These are phyloP conservation scores for Zalerion maritima DNA, from an alignment of 495 filamentous ascomycete genomes.

Conservation along the genomic window DNA sequence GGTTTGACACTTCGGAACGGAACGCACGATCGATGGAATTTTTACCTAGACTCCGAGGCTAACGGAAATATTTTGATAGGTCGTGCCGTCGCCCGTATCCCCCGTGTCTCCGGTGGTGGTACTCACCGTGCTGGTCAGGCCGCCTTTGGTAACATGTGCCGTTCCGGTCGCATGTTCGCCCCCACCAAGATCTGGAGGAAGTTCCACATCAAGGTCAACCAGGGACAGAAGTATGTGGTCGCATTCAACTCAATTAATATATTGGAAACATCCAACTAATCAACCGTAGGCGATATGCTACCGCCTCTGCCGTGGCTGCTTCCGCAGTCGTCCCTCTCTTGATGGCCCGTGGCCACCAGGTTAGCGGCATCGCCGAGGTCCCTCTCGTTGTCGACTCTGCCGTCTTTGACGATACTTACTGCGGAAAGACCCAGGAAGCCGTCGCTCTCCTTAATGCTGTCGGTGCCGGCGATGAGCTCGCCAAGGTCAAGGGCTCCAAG, in stretches of 20 bases:
- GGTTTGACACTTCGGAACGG: not conserved
- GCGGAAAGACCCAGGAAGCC: slow-evolving; percentile 82
- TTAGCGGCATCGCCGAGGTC: slow-evolving; percentile 84
- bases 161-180: slow-evolving; percentile 99
- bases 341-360: slow-evolving; percentile 90
- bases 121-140: slow-evolving; percentile 99
- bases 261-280: slow-evolving; percentile 9
- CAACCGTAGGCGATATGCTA: slow-evolving; percentile 82
- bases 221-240: slow-evolving; percentile 69
- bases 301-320: slow-evolving; percentile 88
- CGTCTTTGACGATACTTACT: slow-evolving; percentile 58
- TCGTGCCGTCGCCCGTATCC: slow-evolving; percentile 99
- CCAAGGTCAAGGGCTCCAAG: slow-evolving; percentile 83
- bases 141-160: slow-evolving; percentile 99
- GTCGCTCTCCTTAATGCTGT: slow-evolving; percentile 73
- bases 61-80: slow-evolving; percentile 38
- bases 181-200: slow-evolving; percentile 99
- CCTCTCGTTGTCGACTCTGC: slow-evolving; percentile 88
- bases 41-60: slow-evolving; percentile 5
- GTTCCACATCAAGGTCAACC: slow-evolving; percentile 99
- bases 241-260: slow-evolving; percentile 1
- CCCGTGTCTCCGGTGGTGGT: slow-evolving; percentile 99
- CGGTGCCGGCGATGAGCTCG: slow-evolving; percentile 78
- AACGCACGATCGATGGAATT: slow-evolving; percentile 1
- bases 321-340: slow-evolving; percentile 89